Percentiles rank a stretch among this genome's conserved stretches.
phyloP scores from a whole-genome alignment of 345 rosid genomes.

The Eucalyptus regnans region DNA sequence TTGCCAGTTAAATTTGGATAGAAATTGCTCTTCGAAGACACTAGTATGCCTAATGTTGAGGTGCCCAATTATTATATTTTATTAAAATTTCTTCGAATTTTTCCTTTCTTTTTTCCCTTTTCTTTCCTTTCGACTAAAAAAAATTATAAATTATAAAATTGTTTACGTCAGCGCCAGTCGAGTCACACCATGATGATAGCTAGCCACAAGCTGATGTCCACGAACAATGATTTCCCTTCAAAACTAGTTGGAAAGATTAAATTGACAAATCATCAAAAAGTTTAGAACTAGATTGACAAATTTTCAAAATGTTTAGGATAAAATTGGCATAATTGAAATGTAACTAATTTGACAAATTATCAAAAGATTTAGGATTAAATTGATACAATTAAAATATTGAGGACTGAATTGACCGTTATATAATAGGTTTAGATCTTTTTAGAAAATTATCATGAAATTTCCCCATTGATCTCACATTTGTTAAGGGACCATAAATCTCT shows the following conservation, averaged over 20 bases:
- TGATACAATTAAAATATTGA: not conserved
- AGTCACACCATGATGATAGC: no score
- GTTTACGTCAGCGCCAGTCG: rapidly evolving
- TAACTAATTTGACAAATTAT: no score
- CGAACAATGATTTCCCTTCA: no score
- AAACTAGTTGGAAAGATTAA: not conserved
- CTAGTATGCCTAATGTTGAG: not conserved
- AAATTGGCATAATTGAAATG: no score
- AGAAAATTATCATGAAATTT: not conserved
- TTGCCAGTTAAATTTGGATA: not conserved
- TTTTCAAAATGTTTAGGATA: not conserved
- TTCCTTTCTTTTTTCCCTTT: not conserved
- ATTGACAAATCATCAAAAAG: rapidly evolving
- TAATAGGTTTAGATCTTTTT: not conserved
- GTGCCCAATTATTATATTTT: not conserved
- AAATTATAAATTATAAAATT: no score
- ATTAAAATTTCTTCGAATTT: not conserved
- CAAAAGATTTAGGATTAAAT: not conserved
- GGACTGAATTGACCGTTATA: rapidly evolving
- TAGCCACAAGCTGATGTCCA: no score
- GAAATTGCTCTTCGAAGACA: not conserved
- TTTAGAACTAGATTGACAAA: not conserved
- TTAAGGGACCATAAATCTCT: not conserved
- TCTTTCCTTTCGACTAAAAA: no score
- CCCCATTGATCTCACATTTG: not conserved